phyloP scores from a whole-genome alignment of 2,329 filamentous ascomycete genomes.

The Ophiostoma angusticollis region DNA sequence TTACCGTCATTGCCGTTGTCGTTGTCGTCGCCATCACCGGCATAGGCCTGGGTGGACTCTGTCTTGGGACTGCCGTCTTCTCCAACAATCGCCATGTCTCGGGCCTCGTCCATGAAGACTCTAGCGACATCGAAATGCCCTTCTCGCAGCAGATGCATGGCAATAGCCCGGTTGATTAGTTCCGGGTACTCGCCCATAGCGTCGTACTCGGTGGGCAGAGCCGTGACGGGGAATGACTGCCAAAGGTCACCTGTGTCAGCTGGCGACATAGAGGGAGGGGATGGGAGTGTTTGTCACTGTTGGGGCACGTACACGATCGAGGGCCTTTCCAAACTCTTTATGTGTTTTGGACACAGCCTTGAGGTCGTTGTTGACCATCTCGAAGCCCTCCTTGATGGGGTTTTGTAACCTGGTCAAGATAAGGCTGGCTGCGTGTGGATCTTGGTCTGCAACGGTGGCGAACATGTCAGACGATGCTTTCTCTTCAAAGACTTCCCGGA shows the following conservation, averaged over 20 bases:
- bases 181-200: conserved; percentile 61
- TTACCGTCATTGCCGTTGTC: conserved; percentile 14
- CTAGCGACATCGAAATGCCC: conserved; percentile 83
- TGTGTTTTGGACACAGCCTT: conserved; percentile 74
- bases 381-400: conserved; percentile 68
- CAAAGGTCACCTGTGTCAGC: neutral
- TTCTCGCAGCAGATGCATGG: conserved; percentile 91
- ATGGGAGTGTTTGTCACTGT: too few species aligned
- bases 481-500: too few species aligned
- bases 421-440: conserved; percentile 57
- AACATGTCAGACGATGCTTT: neutral
- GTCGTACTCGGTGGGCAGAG: conserved; percentile 68
- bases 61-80: neutral
- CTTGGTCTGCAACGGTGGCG: conserved; percentile 27
- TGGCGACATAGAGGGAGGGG: neutral
- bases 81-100: conserved; percentile 14
- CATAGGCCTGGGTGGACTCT: neutral
- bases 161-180: conserved; percentile 84
- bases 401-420: conserved; percentile 77
- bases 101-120: conserved; percentile 65
- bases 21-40: conserved; percentile 21
- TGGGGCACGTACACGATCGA: conserved; percentile 65
- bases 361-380: conserved; percentile 65
- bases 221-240: conserved; percentile 32
- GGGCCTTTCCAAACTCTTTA: conserved; percentile 69